Evolutionary conservation across 2,329 filamentous ascomycete genomes (phyloP), one percentile per base, ranked within the genome.

Genomic region (Epichloe uncinata): DNA sequence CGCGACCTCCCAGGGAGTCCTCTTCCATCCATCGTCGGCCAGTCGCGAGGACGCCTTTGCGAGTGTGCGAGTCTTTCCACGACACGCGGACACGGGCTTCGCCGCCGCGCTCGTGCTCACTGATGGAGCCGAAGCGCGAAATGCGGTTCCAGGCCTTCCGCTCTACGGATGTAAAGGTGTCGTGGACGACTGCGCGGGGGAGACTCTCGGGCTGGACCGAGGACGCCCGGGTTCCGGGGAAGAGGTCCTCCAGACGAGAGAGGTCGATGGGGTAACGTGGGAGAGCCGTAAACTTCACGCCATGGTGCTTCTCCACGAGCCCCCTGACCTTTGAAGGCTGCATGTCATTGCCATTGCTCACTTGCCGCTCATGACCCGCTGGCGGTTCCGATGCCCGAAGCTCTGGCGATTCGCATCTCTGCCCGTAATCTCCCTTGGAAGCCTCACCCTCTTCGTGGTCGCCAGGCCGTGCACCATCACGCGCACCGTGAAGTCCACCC

Each of bases 1-100:
- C 60, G n/a, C 73, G 72, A 1, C 78, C 76, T 2, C 74, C 68
- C 30, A 78, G 75, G 0, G 77, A 76, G 55, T 81, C 79, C 56
- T 83, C 76, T 56, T 82, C 77, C 72, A 83, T 80, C 81, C 81
- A 85, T 26, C 78, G 71, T 26, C 75, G 71, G 16, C 84, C 79
- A 40, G 79, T 78, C 50, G 74, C 72, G 52, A 80, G 69, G 1
- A 74, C 77, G 8, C 78, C 72, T 12, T 64, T 62, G 22, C 77
- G 77, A 2, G 79, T 64, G 6, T 70, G 63, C 0, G 79, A 82
- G n/a, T 68, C 64, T 4, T 59, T 54, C 81, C 81, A 85, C 3
- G 68, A 66, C n/a, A 81, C 70, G 8, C 75, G 72, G 16, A 74
- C 67, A 59, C 84, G 84, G 54, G 73, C 75, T 9, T 9, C 76